Base-by-base conservation (phyloP, 805 yeast species). In the Metschnikowia matae region DNA sequence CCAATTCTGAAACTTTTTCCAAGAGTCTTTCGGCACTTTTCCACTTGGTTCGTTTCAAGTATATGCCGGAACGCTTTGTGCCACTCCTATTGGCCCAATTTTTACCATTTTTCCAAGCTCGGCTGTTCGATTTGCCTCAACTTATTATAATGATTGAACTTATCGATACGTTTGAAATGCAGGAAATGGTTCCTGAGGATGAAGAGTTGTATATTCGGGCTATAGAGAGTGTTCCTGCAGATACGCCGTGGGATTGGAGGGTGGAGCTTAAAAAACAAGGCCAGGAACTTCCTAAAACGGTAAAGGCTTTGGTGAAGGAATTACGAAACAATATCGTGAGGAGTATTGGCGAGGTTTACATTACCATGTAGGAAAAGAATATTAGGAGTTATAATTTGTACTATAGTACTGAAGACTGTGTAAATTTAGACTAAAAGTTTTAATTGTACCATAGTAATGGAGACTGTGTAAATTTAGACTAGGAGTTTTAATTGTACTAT, bases 21-120 rank as follows among this genome's bases (percentile, higher is more conserved):
- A 56, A 58, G 13, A 64, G 68, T 37, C 62, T 82, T 13, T 62
- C 85, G 23, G 68, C 68, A 18, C 75, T 84, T 60, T 71, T 71
- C 42, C 83, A 81, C 57, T 60, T 84, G 48, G 57, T 74, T 48
- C 66, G 70, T 48, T 73, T 72, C 58, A 66, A 61, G 41, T 69
- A 68, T 55, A 57, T 74, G 52, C 87, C 86, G 8, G 66, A 66
- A 35, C 75, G 75, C 57, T 76, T 74, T 55, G 67, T 70, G 48
- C 79, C 83, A 8, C 67, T 80, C 15, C 66, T 83, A 38, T 58
- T 82, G 14, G 60, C 78, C n/a, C 80, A 81, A 49, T 57, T 80
- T 14, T 56, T 70, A 43, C 81, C 82, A 15, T 73, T 74, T 61
- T 70, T 70, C 36, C 31, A 38, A 6, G 38, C 41, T 13, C 52